Percentiles rank a stretch among this genome's conserved stretches.
Evolutionary conservation across 352 stramenopile genomes (phyloP).

Genomic region (Phytophthora capsici): DNA sequence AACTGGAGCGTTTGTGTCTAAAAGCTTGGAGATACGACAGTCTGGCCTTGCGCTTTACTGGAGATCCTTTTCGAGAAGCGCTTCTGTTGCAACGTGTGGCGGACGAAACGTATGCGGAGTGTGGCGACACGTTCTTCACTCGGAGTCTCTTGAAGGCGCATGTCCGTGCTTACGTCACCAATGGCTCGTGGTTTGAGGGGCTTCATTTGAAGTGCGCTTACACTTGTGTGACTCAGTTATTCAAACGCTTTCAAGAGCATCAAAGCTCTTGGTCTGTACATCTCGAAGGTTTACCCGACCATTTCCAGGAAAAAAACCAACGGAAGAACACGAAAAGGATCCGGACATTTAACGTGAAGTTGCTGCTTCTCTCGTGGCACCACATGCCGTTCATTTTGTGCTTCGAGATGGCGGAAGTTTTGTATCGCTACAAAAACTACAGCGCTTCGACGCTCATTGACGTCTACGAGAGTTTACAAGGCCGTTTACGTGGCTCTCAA

Average conservation of each 20-base stretch:
- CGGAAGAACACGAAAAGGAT: conserved; percentile 3
- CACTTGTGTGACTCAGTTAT: conserved; percentile 34
- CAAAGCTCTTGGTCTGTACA: conserved; percentile 15
- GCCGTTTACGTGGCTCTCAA: conserved; percentile 47
- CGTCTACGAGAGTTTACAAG: conserved; percentile 64
- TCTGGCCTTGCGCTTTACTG: conserved; percentile 38
- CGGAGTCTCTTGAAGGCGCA: conserved; percentile 57
- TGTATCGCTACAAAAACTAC: conserved; percentile 48
- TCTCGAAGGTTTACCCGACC: conserved; percentile 11
- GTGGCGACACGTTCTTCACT: conserved; percentile 63
- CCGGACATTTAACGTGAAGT: conserved; percentile 24
- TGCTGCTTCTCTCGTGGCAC: conserved; percentile 61
- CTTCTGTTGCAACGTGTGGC: conserved; percentile 66
- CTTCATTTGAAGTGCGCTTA: conserved; percentile 48
- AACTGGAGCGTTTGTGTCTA: conserved; percentile 70
- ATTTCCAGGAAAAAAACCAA: conserved; percentile 10
- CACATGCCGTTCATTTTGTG: conserved; percentile 65
- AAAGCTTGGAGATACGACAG: conserved; percentile 66
- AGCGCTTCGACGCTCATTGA: conserved; percentile 39
- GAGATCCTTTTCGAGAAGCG: conserved; percentile 57
- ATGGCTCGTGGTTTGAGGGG: conserved; percentile 33
- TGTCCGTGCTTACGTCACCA: conserved; percentile 48
- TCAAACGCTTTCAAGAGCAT: conserved; percentile 42
- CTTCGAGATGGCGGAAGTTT: conserved; percentile 67
- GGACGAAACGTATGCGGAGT: conserved; percentile 45